Base-by-base conservation (phyloP, 2,329 filamentous ascomycete genomes). In the Leptographium procerum region DNA sequence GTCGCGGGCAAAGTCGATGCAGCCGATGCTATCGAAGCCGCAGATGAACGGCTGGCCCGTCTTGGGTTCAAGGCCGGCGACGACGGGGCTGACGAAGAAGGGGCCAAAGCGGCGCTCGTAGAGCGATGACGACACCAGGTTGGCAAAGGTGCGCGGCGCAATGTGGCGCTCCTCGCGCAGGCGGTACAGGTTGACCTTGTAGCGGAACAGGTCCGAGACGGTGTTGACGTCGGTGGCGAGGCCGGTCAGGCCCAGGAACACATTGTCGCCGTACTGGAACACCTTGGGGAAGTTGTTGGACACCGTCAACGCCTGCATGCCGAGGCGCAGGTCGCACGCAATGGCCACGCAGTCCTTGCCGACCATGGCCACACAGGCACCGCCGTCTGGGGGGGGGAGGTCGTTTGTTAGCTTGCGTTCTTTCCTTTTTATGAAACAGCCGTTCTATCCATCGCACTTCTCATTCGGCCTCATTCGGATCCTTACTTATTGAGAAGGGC, bases 231-330 rank as follows among this genome's bases (percentile, higher is more conserved):
- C 94, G 67, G 94, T 99, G 61, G 94, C 94, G 56, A 99, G 88
- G 58, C 94, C 94, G 5, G 94, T 97, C 61, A 99, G 85, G 59
- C 94, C 94, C 40, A 99, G 88, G 76, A 95, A 96, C 68, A 94
- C 89, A 69, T 65, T 60, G 70, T 92, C 89, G 69, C 90, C 91
- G 81, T 95, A 97, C 74, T 87, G 85, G 85, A 97, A 97, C 81
- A 99, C 89, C 81, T 99, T 99, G 78, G 94, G 94, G 81, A 97
- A 97, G 86, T 97, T 94, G 86, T 99, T 99, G 73, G 91, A 96
- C 61, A 99, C 89, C 63, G 94, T 99, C 70, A 99, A 82, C 70
- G 94, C 83, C 78, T 99, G 94, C 71, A 97, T 86, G 69, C 94
- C 94, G 65, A 99, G 89, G 64, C 94, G 92, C 65, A 99, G 89